Evolutionary conservation across 805 yeast genomes (phyloP), one percentile per base, ranked within the genome.

Genomic region (Wickerhamiella siamensis): DNA sequence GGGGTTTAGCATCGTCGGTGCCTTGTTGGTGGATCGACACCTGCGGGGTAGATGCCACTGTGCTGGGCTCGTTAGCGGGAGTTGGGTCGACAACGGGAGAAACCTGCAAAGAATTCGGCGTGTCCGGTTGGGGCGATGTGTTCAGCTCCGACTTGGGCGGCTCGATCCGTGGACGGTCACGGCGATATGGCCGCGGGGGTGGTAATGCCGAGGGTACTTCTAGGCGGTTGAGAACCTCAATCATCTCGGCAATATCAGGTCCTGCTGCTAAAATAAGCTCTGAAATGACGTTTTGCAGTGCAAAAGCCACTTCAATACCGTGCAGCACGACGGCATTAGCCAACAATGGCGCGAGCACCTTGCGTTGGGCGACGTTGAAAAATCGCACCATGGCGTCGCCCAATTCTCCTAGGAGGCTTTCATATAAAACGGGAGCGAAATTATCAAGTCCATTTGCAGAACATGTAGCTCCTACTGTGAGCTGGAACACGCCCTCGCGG

Each of bases 231-330:
- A 36, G 21, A 12, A 36, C 22, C 31, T 24, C 29, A 8, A 24
- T 16, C 38, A 36, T 36, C 24, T 36, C 38, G 3, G 14, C 21
- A 12, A 36, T 24, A 18, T 36, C 17, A 8, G 38, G 20, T 12
- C 38, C 38, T 5, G 31, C 38, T 3, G 38, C 38, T 3, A 20
- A 17, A 3, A 36, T 5, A 3, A 36, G 31, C 38, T 36, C 38
- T 4, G 19, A 16, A 15, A 36, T 22, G 5, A 36, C 31, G 21
- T 15, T 22, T 5, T 20, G 38, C 31, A 36, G 9, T 19, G 38
- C 38, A 36, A 24, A 36, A 5, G 38, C 38, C n/a, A 36, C 31
- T 4, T 24, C 38, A 14, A 20, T 16, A 12, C 38, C 38, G n/a
- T 36, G 31, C 17, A 20, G 22, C 3, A 36, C 38, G 4, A 26